A percentile compares a stretch with the other conserved stretches of the same genome.
Evolutionary conservation across 768 basidiomycete species (phyloP).

Genomic region (Inosperma sp.): DNA sequence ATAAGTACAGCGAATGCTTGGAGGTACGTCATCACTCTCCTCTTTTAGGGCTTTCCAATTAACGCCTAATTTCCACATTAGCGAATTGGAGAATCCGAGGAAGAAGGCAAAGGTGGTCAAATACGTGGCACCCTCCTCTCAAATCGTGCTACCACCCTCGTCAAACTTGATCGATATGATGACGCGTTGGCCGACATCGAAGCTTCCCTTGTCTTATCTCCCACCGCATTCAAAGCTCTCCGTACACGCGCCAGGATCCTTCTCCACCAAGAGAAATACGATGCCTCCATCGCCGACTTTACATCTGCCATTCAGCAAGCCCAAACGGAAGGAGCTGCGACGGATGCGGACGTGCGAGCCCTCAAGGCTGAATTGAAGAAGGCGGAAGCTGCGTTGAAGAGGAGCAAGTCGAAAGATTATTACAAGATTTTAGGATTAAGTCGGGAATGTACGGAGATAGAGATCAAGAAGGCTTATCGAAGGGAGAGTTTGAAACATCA

Average conservation of each 20-base stretch:
- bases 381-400: constrained; percentile 76
- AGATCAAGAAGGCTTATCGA: constrained; percentile 91
- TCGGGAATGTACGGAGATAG: constrained; percentile 57
- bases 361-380: constrained; percentile 68
- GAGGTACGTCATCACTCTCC: constrained; percentile 42
- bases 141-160: constrained; percentile 77
- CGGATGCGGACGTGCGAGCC: constrained; percentile 57
- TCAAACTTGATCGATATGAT: constrained; percentile 63
- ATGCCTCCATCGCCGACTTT: constrained; percentile 70
- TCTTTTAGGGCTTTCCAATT: neutral
- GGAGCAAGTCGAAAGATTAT: constrained; percentile 88
- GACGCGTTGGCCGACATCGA: constrained; percentile 72
- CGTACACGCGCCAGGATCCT: constrained; percentile 82
- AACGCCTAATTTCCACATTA: constrained; percentile 22
- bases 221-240: constrained; percentile 76
- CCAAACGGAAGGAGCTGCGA: constrained; percentile 48
- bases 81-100: constrained; percentile 61
- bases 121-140: constrained; percentile 76
- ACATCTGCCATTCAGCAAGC: constrained; percentile 74
- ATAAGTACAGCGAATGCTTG: constrained; percentile 67
- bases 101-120: constrained; percentile 75
- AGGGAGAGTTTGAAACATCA: constrained; percentile 82
- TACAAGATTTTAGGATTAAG: constrained; percentile 71
- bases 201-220: constrained; percentile 55
- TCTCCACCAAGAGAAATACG: constrained; percentile 69